phyloP scores from a whole-genome alignment of 495 filamentous ascomycete species.

The Xanthoparmelia taractica region DNA sequence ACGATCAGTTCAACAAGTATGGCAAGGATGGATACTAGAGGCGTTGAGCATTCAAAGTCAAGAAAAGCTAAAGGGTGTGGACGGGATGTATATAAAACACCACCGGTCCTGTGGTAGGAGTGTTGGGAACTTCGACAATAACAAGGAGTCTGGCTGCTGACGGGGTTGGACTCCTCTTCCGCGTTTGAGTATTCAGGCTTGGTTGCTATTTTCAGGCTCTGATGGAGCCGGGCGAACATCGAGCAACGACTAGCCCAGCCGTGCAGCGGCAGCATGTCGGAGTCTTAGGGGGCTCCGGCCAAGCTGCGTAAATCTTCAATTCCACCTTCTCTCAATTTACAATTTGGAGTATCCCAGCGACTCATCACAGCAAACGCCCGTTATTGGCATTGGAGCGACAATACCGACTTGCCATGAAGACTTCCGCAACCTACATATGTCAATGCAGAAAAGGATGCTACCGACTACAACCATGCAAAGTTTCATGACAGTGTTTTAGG shows the following conservation, averaged over 20 bases:
- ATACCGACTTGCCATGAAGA: not conserved
- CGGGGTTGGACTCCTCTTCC: not conserved
- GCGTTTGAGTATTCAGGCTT: not conserved
- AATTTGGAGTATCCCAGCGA: not conserved
- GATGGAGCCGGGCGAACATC: not conserved
- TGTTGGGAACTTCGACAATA: not conserved
- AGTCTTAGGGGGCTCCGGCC: not conserved
- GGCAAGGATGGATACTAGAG: slow-evolving; percentile 63
- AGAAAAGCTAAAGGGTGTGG: not conserved
- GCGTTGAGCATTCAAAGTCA: not conserved
- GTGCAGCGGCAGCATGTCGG: not conserved
- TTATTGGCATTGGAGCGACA: not conserved
- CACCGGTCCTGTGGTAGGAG: slow-evolving; percentile 5
- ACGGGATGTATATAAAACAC: slow-evolving; percentile 7
- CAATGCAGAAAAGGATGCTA: not conserved
- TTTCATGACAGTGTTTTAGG: not conserved
- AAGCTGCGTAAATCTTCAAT: not conserved
- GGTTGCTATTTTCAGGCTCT: not conserved
- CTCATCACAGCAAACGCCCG: not conserved
- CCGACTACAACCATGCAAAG: not conserved
- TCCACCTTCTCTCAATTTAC: not conserved
- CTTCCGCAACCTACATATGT: not conserved
- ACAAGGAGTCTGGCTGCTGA: not conserved
- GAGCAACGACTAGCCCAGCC: not conserved
- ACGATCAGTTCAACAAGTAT: slow-evolving; percentile 98